Base-by-base conservation (phyloP, 805 yeast genomes). In the Danielozyma ontarioensis region DNA sequence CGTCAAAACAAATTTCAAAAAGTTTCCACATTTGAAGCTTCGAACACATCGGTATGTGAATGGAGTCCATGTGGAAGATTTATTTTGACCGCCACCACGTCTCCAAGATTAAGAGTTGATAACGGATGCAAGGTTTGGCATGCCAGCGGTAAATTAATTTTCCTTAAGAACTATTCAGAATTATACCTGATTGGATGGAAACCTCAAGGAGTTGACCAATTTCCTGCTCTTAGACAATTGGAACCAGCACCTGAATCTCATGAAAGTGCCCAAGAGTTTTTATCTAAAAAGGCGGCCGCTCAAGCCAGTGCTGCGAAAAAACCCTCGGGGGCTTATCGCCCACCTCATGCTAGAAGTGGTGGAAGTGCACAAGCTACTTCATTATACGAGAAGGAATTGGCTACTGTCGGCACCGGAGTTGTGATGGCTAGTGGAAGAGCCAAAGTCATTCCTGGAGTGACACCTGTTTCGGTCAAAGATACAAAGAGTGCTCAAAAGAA, bases 51-150 rank as follows among this genome's bases (percentile, higher is more conserved):
- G n/a, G 94, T 83, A 28, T 90, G 96, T 58, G 86, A 85, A 57
- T 93, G 98, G 98, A 80, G 94, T 2, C 99, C 99, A 7, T 95
- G 93, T 62, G 97, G 98, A 25, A 79, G 93, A 51, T 88, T 73
- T 53, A 78, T 93, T 37, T 65, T 93, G 58, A 90, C 97, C 12
- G 97, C 98, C 13, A 94, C 97, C 4, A 93, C 97, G 0, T 79
- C 96, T 14, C 99, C 99, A 43, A 76, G 99, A 50, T 74, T 93
- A 48, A 79, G 98, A 53, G 99, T 93, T 27, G 99, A 94, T 62
- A 93, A 93, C 57, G 90, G 97, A 39, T 80, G 83, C 48, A 85
- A 86, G 60, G 71, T 93, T 49, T 93, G 97, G 96, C 94, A 93
- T 59, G 87, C 80, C 35, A 70, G 79, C 39, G 98, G 98, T 31